phyloP scores from a whole-genome alignment of 345 rosid species.

The Pugionium cornutum region DNA sequence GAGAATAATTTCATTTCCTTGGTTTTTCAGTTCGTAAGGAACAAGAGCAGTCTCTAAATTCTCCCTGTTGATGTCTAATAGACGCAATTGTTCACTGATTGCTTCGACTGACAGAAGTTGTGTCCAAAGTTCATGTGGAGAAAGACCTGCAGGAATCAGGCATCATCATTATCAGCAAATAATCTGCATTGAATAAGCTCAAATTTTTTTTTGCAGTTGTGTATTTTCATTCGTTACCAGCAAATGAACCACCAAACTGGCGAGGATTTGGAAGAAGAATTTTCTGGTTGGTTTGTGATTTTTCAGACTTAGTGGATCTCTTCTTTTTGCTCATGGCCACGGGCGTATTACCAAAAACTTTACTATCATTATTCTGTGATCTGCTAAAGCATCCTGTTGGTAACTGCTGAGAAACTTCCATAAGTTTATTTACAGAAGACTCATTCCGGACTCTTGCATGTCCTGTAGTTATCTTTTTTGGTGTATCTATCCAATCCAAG shows the following conservation, averaged over 20 bases:
- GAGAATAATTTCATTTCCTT: constrained; percentile 54
- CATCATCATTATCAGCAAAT: constrained; percentile 10
- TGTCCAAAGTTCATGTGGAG: constrained; percentile 48
- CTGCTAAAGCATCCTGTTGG: constrained; percentile 26
- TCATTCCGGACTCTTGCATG: constrained; percentile 46
- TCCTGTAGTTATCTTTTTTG: constrained; percentile 61
- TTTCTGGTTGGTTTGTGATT: constrained; percentile 43
- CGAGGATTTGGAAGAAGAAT: constrained; percentile 35
- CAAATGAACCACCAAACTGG: constrained; percentile 35
- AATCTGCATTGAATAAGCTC: constrained; percentile 12
- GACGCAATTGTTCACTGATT: constrained; percentile 45
- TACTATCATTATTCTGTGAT: constrained; percentile 34
- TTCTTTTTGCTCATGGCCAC: constrained; percentile 52
- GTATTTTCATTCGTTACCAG: constrained; percentile 43
- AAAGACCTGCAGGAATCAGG: constrained; percentile 46
- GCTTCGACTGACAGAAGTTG: constrained; percentile 44
- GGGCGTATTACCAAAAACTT: constrained; percentile 41
- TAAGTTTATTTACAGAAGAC: constrained; percentile 47
- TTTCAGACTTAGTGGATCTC: constrained; percentile 46
- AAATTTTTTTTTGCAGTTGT: not conserved
- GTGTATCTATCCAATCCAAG: constrained; percentile 40
- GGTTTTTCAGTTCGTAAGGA: constrained; percentile 44
- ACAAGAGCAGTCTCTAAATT: constrained; percentile 52
- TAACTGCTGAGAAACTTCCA: constrained; percentile 33
- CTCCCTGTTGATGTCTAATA: constrained; percentile 57